A percentile compares a stretch with the other conserved stretches of the same genome.
phyloP scores from a whole-genome alignment of 2,329 filamentous ascomycete genomes.

The Colletotrichum sp. region DNA sequence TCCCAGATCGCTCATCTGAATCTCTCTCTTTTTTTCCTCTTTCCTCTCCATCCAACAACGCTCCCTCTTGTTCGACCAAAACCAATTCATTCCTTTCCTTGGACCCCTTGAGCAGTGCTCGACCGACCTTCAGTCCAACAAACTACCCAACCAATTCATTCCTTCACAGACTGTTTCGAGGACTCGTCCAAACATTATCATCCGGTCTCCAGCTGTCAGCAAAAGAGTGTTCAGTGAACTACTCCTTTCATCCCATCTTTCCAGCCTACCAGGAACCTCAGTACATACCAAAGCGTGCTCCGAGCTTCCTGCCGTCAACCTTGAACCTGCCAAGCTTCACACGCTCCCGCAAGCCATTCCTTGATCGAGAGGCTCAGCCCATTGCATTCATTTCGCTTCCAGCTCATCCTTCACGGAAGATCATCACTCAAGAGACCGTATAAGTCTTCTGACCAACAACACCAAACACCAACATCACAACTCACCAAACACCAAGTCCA shows the following conservation, averaged over 20 bases:
- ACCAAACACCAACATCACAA: neutral
- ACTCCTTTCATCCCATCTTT: conserved; percentile 15
- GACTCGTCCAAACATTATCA: conserved; percentile 5
- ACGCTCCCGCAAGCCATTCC: conserved; percentile 16
- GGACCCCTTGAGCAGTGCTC: conserved; percentile 20
- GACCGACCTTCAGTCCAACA: conserved; percentile 5
- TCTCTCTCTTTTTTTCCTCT: neutral
- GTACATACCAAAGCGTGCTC: conserved; percentile 12
- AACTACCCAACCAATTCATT: conserved; percentile 14
- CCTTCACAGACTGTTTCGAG: conserved; percentile 10
- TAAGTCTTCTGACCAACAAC: conserved; percentile 3
- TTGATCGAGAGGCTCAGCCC: conserved; percentile 6
- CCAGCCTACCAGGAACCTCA: conserved; percentile 1
- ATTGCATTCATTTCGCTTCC: conserved; percentile 21
- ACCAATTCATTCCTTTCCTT: conserved; percentile 17
- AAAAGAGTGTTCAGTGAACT: conserved; percentile 19
- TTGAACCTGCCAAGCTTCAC: conserved; percentile 1
- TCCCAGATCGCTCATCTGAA: neutral
- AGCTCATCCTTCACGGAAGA: conserved; percentile 2
- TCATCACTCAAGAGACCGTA: neutral
- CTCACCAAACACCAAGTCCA: neutral
- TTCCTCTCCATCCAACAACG: conserved; percentile 14
- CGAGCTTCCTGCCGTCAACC: conserved; percentile 11
- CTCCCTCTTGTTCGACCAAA: conserved; percentile 20
- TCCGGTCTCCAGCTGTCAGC: conserved; percentile 1